A percentile compares a stretch with the other conserved stretches of the same genome.
These are phyloP conservation scores for Micractinium conductrix DNA, from an alignment of 139 green algal species.

Conservation along the genomic window DNA sequence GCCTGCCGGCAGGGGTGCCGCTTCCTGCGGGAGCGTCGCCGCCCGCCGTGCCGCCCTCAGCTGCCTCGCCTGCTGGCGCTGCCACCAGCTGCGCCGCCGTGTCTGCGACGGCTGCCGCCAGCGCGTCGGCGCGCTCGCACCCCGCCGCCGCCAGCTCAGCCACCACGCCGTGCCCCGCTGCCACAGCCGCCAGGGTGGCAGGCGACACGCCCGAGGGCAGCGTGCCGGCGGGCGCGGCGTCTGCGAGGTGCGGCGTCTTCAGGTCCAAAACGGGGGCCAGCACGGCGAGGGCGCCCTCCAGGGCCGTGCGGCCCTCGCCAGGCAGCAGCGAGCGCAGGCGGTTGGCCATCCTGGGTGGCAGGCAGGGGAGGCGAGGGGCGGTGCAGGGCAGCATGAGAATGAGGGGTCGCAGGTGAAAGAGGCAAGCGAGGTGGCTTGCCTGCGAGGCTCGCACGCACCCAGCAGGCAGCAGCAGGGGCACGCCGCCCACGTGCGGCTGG, in stretches of 20 bases:
- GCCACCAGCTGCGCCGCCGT: slow-evolving; percentile 12
- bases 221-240: not conserved
- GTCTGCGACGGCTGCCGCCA: not conserved
- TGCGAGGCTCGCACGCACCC: too few species aligned
- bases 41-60: not conserved
- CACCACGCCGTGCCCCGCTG: slow-evolving; percentile 21
- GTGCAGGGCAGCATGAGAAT: not conserved
- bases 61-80: not conserved
- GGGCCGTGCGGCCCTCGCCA: not conserved
- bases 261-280: slow-evolving; percentile 29
- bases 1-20: not conserved
- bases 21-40: not conserved
- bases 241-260: not conserved
- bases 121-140: slow-evolving; percentile 20
- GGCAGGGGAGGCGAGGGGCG: not conserved
- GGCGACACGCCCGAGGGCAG: not conserved
- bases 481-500: too few species aligned
- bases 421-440: too few species aligned
- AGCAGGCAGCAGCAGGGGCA: too few species aligned
- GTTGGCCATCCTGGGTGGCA: slow-evolving; percentile 22
- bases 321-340: slow-evolving; percentile 24
- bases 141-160: slow-evolving; percentile 21
- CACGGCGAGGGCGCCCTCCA: slow-evolving; percentile 11
- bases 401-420: too few species aligned
- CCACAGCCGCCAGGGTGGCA: not conserved